Percentiles rank a stretch among this genome's conserved stretches.
Conservation (phyloP, 179 eudicot species). For the Dionaea muscipula region DNA sequence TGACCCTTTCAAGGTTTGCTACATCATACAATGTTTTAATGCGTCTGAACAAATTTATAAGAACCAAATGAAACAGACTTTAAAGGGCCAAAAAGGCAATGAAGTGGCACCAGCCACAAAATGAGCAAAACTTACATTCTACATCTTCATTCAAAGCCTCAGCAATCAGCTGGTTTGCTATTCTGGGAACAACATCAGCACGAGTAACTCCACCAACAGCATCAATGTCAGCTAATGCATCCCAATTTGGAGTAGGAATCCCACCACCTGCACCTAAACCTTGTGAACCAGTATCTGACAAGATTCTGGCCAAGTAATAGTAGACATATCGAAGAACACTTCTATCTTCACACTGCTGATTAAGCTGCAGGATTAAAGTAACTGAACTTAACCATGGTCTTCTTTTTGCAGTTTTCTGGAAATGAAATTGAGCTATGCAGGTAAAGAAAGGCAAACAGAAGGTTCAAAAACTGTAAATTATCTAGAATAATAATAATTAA, state of each 20-base stretch:
- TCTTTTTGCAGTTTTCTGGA: not conserved
- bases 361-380: constrained; percentile 45
- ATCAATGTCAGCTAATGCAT: constrained; percentile 96
- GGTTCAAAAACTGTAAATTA: too few relatives aligned
- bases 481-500: too few relatives aligned
- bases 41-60: too few relatives aligned
- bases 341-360: constrained; percentile 95
- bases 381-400: not conserved
- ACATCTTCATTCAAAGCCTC: constrained; percentile 77
- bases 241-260: constrained; percentile 99
- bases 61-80: not conserved
- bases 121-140: constrained; percentile 48
- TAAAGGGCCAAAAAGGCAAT: not conserved
- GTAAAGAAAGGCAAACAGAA: not conserved
- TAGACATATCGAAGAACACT: constrained; percentile 86
- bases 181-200: constrained; percentile 94
- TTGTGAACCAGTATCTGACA: constrained; percentile 89
- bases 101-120: not conserved
- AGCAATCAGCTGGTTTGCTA: constrained; percentile 59
- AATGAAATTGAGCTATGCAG: not conserved
- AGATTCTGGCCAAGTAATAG: constrained; percentile 92
- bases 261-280: constrained; percentile 94
- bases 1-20: too few relatives aligned
- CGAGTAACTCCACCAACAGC: constrained; percentile 95
- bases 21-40: too few relatives aligned